Evolutionary conservation across 495 filamentous ascomycete genomes (phyloP).

Genomic region (Talaromyces stipitatus): DNA sequence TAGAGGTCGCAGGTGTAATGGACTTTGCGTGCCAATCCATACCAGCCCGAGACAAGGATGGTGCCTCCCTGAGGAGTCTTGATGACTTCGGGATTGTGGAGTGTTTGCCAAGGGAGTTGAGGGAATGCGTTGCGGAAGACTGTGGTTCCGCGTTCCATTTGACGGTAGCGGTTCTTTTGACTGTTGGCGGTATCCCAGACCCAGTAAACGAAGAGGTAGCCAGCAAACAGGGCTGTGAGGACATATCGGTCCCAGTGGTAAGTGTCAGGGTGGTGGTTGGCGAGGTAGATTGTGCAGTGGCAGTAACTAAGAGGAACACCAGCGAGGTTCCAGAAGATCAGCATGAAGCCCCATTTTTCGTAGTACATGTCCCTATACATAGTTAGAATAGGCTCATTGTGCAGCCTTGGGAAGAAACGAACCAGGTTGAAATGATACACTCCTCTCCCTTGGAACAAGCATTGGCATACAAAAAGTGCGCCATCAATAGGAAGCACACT

Average conservation of each 20-base stretch:
- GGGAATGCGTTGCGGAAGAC: slow-evolving; percentile 76
- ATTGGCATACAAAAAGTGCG: slow-evolving; percentile 93
- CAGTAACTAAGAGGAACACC: slow-evolving; percentile 94
- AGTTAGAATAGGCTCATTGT: not conserved
- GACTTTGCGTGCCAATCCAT: slow-evolving; percentile 67
- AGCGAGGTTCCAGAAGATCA: slow-evolving; percentile 98
- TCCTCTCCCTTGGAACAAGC: slow-evolving; percentile 95
- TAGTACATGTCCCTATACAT: slow-evolving; percentile 81
- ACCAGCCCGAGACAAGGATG: slow-evolving; percentile 89
- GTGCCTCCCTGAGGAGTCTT: slow-evolving; percentile 64
- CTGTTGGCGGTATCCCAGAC: slow-evolving; percentile 84
- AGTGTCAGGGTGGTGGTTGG: slow-evolving; percentile 67
- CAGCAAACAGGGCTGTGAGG: slow-evolving; percentile 50
- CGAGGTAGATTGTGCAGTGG: slow-evolving; percentile 89
- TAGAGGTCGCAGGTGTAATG: slow-evolving; percentile 86
- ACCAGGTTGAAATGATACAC: slow-evolving; percentile 83
- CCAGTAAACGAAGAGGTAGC: slow-evolving; percentile 82
- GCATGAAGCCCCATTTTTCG: slow-evolving; percentile 96
- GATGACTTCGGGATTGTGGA: slow-evolving; percentile 75
- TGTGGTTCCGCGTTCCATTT: slow-evolving; percentile 64
- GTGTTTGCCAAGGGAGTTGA: slow-evolving; percentile 59
- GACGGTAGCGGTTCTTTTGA: slow-evolving; percentile 91
- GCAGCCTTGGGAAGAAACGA: slow-evolving; percentile 8
- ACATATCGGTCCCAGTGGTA: slow-evolving; percentile 67
- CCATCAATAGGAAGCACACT: slow-evolving; percentile 80